Evolutionary conservation across 257 asterid genomes (phyloP), one percentile per base, ranked within the genome.

Genomic region (Solanum pinnatisectum): DNA sequence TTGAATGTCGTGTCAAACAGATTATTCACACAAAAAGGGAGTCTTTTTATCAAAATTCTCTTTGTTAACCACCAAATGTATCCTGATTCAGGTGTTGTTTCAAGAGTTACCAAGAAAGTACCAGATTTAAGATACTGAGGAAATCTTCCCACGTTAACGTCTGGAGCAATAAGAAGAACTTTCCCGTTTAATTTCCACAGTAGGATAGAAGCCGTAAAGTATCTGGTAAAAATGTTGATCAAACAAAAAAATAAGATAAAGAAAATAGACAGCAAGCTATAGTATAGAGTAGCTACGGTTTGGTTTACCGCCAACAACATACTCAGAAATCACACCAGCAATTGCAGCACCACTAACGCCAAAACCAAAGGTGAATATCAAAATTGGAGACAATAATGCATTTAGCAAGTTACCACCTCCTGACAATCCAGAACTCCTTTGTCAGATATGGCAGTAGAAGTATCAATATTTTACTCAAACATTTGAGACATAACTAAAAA

Each of bases 281-380:
- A 87, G 88, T 33, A 84, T 85, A 85, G 85, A 89, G 91, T 84
- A 93, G 89, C 89, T 90, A 56, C 67, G 83, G 87, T 77, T 88
- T 92, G 93, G 93, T 95, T 91, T 95, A 94, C 97, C 98, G 94
- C 98, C 92, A 68, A 86, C 56, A 92, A 96, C 98, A 87, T 97
- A 96, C 99, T 97, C 99, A 91, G 98, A 96, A 89, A 93, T 95
- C 93, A 96, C 98, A 74, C 96, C 94, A 88, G 98, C 94, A 92
- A 92, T 91, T 73, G 99, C 98, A 86, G 99, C 98, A 87, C 99
- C 99, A 70, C 95, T 89, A 68, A 95, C 81, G 84, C 99, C 99
- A 88, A 96, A 90, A 90, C 94, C 94, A 87, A 91, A 89, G 86
- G 22, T 87, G 88, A 95, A 94, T 84, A 97, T 96, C 88, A 97